phyloP scores from a whole-genome alignment of 2,329 filamentous ascomycete genomes.

The Penicillium expansum region DNA sequence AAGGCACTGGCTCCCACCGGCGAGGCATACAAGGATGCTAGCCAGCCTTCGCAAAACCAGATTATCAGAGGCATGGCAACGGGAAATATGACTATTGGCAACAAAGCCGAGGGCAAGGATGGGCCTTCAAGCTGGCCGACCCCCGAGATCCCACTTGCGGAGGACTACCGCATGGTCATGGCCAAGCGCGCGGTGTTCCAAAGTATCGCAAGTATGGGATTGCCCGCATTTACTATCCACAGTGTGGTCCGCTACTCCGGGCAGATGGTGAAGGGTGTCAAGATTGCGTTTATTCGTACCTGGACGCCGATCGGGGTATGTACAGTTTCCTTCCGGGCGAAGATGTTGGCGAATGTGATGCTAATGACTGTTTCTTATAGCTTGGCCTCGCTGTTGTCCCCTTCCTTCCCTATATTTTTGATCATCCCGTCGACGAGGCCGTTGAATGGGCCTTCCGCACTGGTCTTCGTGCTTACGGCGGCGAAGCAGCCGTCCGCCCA shows the following conservation, averaged over 20 bases:
- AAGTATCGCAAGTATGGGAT: constrained; percentile 83
- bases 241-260: constrained; percentile 89
- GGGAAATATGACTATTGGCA: constrained; percentile 29
- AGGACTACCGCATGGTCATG: constrained; percentile 91
- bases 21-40: constrained; percentile 46
- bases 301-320: constrained; percentile 90
- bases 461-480: constrained; percentile 71
- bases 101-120: constrained; percentile 17
- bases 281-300: constrained; percentile 72
- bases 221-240: constrained; percentile 92
- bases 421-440: constrained; percentile 86
- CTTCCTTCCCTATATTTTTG: constrained; percentile 78
- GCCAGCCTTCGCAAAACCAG: constrained; percentile 29
- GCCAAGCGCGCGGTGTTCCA: constrained; percentile 89
- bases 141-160: constrained; percentile 64
- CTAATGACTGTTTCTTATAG: constrained; percentile 36
- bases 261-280: constrained; percentile 74
- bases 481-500: constrained; percentile 52
- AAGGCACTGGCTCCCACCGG: constrained; percentile 66
- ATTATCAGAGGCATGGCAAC: constrained; percentile 38
- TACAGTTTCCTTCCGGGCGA: constrained; percentile 11
- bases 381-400: constrained; percentile 72
- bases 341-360: background rate
- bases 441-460: constrained; percentile 89
- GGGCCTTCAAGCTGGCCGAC: constrained; percentile 40